phyloP scores from a whole-genome alignment of 306 rosid genomes.

The Fagus sylvatica region DNA sequence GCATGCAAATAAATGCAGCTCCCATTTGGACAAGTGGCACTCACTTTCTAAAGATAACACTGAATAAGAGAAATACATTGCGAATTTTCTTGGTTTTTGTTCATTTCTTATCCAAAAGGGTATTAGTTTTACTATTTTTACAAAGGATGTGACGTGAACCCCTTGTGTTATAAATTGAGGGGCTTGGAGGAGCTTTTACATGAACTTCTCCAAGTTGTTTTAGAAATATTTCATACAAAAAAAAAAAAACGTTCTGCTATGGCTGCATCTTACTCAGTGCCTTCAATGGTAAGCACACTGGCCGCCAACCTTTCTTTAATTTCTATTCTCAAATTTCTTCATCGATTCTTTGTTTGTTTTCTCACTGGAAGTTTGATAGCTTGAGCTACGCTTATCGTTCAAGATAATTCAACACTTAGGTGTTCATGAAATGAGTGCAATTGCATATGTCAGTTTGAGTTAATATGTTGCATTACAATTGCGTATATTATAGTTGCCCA shows the following conservation, averaged over 20 bases:
- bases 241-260: slow-evolving; percentile 47
- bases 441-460: not conserved
- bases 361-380: not conserved
- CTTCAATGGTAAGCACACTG: slow-evolving; percentile 64
- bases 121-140: slow-evolving; percentile 21
- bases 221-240: not conserved
- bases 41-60: slow-evolving; percentile 36
- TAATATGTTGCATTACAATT: not conserved
- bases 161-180: slow-evolving; percentile 51
- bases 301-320: not conserved
- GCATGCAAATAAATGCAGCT: slow-evolving; percentile 55
- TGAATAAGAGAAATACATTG: not conserved
- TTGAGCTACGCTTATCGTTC: not conserved
- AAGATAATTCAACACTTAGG: not conserved
- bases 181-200: slow-evolving; percentile 23
- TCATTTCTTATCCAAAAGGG: slow-evolving; percentile 43
- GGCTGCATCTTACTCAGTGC: slow-evolving; percentile 82
- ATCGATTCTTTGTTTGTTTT: not conserved
- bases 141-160: slow-evolving; percentile 13
- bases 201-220: slow-evolving; percentile 37
- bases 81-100: slow-evolving; percentile 45
- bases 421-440: not conserved
- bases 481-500: not conserved
- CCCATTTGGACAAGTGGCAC: slow-evolving; percentile 47
- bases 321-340: not conserved